These are phyloP conservation scores for Schizophyllum commune DNA, from an alignment of 1,284 basidiomycete species.

Conservation along the genomic window DNA sequence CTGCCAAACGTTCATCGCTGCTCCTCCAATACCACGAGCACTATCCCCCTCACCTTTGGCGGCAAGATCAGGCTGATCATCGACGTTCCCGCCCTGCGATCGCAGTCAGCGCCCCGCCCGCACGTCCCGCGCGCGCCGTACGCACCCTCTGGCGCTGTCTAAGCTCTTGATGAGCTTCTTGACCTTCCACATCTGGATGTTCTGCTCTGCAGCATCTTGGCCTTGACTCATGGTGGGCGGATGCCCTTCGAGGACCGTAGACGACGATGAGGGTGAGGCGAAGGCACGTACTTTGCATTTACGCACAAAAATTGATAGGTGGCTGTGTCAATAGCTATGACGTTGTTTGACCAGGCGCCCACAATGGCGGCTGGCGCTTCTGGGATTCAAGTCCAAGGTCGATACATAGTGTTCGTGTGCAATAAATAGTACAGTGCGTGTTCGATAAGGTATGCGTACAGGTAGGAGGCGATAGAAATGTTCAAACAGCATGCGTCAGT, in stretches of 20 bases:
- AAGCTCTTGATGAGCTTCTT: slow-evolving; percentile 98
- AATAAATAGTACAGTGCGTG: background rate
- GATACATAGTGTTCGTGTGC: background rate
- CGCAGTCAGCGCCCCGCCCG: slow-evolving; percentile 9
- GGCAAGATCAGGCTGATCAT: slow-evolving; percentile 99
- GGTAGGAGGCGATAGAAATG: background rate
- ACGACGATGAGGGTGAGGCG: background rate
- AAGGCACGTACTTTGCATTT: background rate
- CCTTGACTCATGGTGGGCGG: slow-evolving; percentile 64
- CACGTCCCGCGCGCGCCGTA: slow-evolving; percentile 5
- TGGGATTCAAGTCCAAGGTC: no score
- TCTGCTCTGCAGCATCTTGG: slow-evolving; percentile 77
- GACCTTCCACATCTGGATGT: slow-evolving; percentile 95
- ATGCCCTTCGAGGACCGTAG: slow-evolving; percentile 1
- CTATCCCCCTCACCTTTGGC: slow-evolving; percentile 61
- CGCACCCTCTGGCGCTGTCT: slow-evolving; percentile 83
- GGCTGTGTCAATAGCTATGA: background rate
- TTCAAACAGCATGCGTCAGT: background rate
- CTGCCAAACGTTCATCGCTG: slow-evolving; percentile 25
- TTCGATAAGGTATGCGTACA: background rate
- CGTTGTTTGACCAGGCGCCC: background rate
- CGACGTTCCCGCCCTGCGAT: slow-evolving; percentile 83
- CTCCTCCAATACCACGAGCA: slow-evolving; percentile 4
- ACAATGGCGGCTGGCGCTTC: no score
- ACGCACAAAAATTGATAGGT: background rate